These are phyloP conservation scores for Chrysanthemum lavandulifolium DNA, from an alignment of 129 eudicot genomes.

Conservation along the genomic window DNA sequence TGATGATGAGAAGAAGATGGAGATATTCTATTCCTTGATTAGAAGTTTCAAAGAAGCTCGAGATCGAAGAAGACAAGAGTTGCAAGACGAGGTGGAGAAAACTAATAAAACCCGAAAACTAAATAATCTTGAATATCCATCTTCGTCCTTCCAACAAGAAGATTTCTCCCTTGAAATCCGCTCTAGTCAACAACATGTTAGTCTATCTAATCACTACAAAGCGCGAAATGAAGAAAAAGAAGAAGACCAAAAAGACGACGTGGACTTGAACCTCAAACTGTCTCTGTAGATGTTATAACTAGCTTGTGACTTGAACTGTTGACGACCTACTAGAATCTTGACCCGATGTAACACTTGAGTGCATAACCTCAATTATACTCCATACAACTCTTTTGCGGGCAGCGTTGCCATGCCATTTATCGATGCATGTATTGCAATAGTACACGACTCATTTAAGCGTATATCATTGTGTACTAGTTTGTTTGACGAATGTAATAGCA, in stretches of 20 bases:
- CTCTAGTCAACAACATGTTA: not conserved
- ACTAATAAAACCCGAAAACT: slow-evolving; percentile 13
- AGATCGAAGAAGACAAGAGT: slow-evolving; percentile 18
- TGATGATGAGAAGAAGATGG: slow-evolving; percentile 46
- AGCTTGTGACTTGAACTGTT: not conserved
- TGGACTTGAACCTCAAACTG: slow-evolving; percentile 23
- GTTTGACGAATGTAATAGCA: too few species aligned
- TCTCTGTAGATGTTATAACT: slow-evolving; percentile 13
- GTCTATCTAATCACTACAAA: not conserved
- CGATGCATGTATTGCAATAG: too few species aligned
- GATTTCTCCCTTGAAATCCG: slow-evolving; percentile 24
- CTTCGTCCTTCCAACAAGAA: slow-evolving; percentile 30
- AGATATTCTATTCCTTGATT: slow-evolving; percentile 34
- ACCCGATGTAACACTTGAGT: too few species aligned
- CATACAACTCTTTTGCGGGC: not conserved
- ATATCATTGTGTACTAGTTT: too few species aligned
- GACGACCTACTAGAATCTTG: too few species aligned
- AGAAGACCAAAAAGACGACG: too few species aligned
- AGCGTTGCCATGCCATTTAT: too few species aligned
- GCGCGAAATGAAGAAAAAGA: too few species aligned
- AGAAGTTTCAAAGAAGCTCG: slow-evolving; percentile 35
- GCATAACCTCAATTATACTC: too few species aligned
- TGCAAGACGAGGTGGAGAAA: slow-evolving; percentile 15
- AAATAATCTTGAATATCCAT: slow-evolving; percentile 18
- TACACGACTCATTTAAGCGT: too few species aligned